Percentiles rank a stretch among this genome's conserved stretches.
Conservation (phyloP, 2,329 filamentous ascomycete species). For the Trichoderma koningii region DNA sequence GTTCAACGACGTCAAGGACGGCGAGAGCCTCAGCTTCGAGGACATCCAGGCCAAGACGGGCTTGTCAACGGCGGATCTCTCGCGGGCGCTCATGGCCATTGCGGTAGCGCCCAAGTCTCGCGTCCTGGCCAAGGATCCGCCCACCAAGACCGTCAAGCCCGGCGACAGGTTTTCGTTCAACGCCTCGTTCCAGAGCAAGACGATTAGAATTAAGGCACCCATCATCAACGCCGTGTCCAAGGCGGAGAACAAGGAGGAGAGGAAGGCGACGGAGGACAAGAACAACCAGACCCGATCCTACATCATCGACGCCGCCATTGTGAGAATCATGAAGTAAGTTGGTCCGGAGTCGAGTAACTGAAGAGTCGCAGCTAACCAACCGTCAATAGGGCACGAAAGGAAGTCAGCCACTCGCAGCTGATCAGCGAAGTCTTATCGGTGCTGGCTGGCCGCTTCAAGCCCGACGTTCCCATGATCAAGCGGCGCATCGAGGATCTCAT, state of each 20-base stretch:
- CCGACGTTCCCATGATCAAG: slow-evolving; percentile 77
- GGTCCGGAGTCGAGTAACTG: slow-evolving; percentile 30
- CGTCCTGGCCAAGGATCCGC: slow-evolving; percentile 77
- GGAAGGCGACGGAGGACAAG: slow-evolving; percentile 72
- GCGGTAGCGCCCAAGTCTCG: slow-evolving; percentile 81
- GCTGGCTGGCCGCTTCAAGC: slow-evolving; percentile 69
- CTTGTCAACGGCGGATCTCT: slow-evolving; percentile 73
- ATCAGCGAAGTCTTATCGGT: slow-evolving; percentile 72
- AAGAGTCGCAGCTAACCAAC: slow-evolving; percentile 35
- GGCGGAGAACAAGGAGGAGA: slow-evolving; percentile 73
- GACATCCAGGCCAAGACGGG: slow-evolving; percentile 83
- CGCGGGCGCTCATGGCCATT: slow-evolving; percentile 77
- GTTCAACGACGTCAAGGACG: slow-evolving; percentile 74
- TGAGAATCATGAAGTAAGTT: slow-evolving; percentile 81
- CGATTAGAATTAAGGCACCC: slow-evolving; percentile 85
- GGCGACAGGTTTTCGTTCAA: slow-evolving; percentile 85
- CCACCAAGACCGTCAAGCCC: slow-evolving; percentile 73
- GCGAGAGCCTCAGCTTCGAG: slow-evolving; percentile 59
- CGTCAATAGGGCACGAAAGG: slow-evolving; percentile 66
- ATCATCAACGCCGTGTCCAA: slow-evolving; percentile 80
- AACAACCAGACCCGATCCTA: slow-evolving; percentile 71
- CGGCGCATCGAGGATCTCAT: slow-evolving; percentile 78
- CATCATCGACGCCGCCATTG: slow-evolving; percentile 74
- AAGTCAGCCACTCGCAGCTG: slow-evolving; percentile 68
- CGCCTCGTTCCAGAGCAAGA: slow-evolving; percentile 75